Conservation (phyloP, 495 filamentous ascomycete species). For the Aspergillus olivimuriae region DNA sequence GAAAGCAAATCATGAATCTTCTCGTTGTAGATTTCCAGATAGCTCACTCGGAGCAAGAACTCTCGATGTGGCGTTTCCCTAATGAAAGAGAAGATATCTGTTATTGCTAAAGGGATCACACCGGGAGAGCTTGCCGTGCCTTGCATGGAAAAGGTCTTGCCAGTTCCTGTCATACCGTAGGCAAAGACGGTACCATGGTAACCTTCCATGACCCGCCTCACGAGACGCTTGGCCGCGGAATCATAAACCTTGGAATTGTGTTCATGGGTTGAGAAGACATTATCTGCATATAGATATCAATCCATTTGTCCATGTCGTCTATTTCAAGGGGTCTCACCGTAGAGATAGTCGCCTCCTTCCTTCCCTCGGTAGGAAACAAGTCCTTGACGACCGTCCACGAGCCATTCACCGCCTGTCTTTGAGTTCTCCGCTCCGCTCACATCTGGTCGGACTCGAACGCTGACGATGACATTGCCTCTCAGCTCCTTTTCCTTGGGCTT, state of each 20-base stretch:
- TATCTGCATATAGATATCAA: conserved; percentile 51
- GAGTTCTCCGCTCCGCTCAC: conserved; percentile 51
- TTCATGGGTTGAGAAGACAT: conserved; percentile 88
- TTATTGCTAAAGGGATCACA: conserved; percentile 95
- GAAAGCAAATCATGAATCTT: conserved; percentile 91
- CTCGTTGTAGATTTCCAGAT: conserved; percentile 98
- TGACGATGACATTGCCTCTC: conserved; percentile 86
- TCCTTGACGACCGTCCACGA: conserved; percentile 78
- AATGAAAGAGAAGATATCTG: conserved; percentile 98
- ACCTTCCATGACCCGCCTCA: conserved; percentile 96
- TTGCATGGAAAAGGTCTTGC: conserved; percentile 99
- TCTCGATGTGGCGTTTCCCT: conserved; percentile 92
- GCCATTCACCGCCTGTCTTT: conserved; percentile 76
- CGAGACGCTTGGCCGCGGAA: conserved; percentile 83
- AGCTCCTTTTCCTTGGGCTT: conserved; percentile 58
- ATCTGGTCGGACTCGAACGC: conserved; percentile 88
- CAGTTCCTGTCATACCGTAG: conserved; percentile 98
- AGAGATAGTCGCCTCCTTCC: conserved; percentile 88
- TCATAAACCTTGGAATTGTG: conserved; percentile 94
- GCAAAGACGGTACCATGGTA: conserved; percentile 98
- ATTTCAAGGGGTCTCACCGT: conserved; percentile 53
- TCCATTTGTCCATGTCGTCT: background rate
- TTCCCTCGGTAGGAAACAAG: conserved; percentile 77
- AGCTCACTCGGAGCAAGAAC: conserved; percentile 93
- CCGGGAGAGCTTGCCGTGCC: conserved; percentile 94